phyloP scores from a whole-genome alignment of 768 basidiomycete genomes.

The Collybia mongolica region DNA sequence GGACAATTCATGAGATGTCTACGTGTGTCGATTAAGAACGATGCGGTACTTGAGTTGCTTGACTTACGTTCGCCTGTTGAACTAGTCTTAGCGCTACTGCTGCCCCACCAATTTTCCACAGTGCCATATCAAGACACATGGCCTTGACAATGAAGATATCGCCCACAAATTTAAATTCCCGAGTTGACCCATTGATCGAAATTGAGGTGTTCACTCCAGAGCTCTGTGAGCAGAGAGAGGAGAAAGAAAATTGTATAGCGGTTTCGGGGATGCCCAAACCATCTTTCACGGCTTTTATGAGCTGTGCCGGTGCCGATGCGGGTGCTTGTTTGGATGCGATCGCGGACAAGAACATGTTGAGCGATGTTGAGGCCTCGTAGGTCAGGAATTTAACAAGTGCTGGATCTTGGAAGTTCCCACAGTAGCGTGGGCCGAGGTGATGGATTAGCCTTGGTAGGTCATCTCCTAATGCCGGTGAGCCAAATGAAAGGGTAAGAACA shows the following conservation, averaged over 20 bases:
- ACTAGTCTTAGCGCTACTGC: slow-evolving; percentile 72
- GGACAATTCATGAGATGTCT: slow-evolving; percentile 80
- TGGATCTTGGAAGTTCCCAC: slow-evolving; percentile 72
- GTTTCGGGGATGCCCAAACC: slow-evolving; percentile 42
- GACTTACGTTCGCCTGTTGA: slow-evolving; percentile 67
- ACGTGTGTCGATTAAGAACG: not conserved
- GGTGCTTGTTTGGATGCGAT: slow-evolving; percentile 33
- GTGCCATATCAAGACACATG: slow-evolving; percentile 64
- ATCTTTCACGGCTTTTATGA: slow-evolving; percentile 52
- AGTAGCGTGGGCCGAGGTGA: slow-evolving; percentile 80
- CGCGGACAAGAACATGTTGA: slow-evolving; percentile 72
- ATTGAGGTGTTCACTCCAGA: slow-evolving; percentile 15
- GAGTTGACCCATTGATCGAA: slow-evolving; percentile 16
- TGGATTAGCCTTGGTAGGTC: slow-evolving; percentile 75
- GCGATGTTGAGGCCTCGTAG: slow-evolving; percentile 80
- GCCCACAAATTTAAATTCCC: slow-evolving; percentile 35
- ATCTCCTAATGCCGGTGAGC: slow-evolving; percentile 43
- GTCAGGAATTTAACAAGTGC: slow-evolving; percentile 73
- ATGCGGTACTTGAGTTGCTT: not conserved
- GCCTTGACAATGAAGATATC: slow-evolving; percentile 62
- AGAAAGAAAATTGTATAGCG: slow-evolving; percentile 39
- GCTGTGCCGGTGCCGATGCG: slow-evolving; percentile 23
- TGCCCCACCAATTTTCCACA: slow-evolving; percentile 85
- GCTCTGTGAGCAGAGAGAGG: slow-evolving; percentile 25
- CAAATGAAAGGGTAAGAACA: not conserved